Percentiles rank a stretch among this genome's conserved stretches.
These are phyloP conservation scores for Clonostachys solani DNA, from an alignment of 2,329 filamentous ascomycete genomes.

Conservation along the genomic window DNA sequence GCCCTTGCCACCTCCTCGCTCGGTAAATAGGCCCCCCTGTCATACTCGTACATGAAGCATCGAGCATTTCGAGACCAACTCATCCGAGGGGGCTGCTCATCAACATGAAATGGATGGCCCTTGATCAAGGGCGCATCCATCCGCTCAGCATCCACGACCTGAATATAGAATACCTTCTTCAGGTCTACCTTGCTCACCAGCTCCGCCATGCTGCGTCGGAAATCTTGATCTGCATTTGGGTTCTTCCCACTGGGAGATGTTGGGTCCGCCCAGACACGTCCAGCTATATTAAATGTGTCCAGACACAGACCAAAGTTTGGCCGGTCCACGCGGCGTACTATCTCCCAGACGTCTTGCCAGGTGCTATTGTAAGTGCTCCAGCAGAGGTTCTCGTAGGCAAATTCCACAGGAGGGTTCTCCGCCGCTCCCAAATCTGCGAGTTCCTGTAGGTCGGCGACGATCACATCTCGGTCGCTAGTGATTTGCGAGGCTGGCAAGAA, in stretches of 20 bases:
- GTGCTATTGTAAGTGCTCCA: slow-evolving; percentile 24
- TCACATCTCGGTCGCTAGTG: slow-evolving; percentile 43
- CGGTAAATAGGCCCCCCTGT: slow-evolving; percentile 64
- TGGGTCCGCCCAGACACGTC: slow-evolving; percentile 67
- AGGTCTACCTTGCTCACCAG: too few species aligned
- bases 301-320: slow-evolving; percentile 3
- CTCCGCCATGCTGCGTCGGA: slow-evolving; percentile 16
- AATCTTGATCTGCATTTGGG: slow-evolving; percentile 47
- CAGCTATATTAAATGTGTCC: slow-evolving; percentile 55
- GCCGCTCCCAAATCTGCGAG: slow-evolving; percentile 63
- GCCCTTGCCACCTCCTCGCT: slow-evolving; percentile 55
- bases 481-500: slow-evolving; percentile 36
- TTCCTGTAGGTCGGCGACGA: slow-evolving; percentile 57
- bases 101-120: slow-evolving; percentile 23
- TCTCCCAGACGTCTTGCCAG: slow-evolving; percentile 3
- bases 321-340: slow-evolving; percentile 1
- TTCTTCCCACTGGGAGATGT: slow-evolving; percentile 44
- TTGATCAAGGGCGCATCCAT: slow-evolving; percentile 9
- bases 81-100: slow-evolving; percentile 51
- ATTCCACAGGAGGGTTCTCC: slow-evolving; percentile 53
- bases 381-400: slow-evolving; percentile 35
- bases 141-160: slow-evolving; percentile 2
- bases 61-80: slow-evolving; percentile 51
- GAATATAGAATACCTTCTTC: slow-evolving; percentile 2
- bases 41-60: slow-evolving; percentile 43